Evolutionary conservation across 169 alveolate species (phyloP).

Genomic region (Perkinsus chesapeaki): DNA sequence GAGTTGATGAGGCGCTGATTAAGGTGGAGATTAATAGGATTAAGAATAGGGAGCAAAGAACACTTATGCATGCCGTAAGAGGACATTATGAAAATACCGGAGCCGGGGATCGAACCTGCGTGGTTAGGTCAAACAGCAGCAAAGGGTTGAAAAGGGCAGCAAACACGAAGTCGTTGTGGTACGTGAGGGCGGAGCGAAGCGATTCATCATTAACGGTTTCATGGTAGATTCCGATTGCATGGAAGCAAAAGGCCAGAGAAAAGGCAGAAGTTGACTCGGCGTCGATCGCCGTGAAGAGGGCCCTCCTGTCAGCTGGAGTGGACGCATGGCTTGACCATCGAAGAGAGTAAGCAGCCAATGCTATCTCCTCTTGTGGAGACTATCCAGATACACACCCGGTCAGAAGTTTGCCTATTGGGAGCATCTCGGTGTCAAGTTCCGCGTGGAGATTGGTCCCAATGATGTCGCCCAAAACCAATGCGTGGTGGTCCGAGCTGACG

Average conservation of each 20-base stretch:
- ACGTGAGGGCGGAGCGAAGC: background rate
- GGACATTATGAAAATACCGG: background rate
- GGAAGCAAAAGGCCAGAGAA: background rate
- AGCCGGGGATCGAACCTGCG: background rate
- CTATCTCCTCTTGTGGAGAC: too few relatives aligned
- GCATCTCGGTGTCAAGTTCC: constrained; percentile 1
- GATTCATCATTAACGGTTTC: background rate
- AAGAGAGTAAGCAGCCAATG: background rate
- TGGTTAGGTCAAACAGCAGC: background rate
- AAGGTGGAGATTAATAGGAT: background rate
- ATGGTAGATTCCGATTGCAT: background rate
- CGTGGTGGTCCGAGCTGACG: background rate
- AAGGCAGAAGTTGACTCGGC: background rate
- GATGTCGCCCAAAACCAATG: background rate
- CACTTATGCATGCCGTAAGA: background rate
- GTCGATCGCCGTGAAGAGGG: background rate
- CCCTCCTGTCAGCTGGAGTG: background rate
- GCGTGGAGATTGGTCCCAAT: constrained; percentile 7
- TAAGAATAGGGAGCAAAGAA: background rate
- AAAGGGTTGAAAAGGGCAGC: background rate
- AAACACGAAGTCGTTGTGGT: background rate
- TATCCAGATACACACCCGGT: background rate
- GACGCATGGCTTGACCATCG: background rate
- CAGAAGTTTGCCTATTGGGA: constrained; percentile 13
- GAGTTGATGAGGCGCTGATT: background rate